These are phyloP conservation scores for Parietaria judaica DNA, from an alignment of 306 rosid genomes.

Conservation along the genomic window DNA sequence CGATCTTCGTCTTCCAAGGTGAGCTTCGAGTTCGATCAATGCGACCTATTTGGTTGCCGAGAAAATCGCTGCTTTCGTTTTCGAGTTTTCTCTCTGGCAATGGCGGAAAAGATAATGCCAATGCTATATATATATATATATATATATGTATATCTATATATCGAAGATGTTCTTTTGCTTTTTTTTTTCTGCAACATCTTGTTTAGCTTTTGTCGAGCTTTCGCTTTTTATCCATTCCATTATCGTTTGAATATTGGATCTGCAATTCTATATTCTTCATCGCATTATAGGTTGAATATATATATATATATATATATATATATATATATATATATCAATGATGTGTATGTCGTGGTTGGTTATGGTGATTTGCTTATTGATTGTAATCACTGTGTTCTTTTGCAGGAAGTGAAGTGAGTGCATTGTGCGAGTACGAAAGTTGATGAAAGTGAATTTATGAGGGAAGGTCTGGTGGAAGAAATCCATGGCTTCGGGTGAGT, in stretches of 20 bases:
- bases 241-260: constrained; percentile 11
- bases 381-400: neutral
- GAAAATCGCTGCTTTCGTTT: constrained; percentile 1
- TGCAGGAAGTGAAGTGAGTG: neutral
- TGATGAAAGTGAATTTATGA: constrained; percentile 24
- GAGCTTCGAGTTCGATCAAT: neutral
- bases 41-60: constrained; percentile 3
- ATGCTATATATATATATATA: no score
- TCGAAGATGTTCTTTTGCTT: neutral
- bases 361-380: neutral
- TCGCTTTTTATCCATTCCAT: neutral
- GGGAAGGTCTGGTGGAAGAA: constrained; percentile 19
- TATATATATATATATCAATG: no score
- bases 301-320: no score
- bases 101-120: no score
- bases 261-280: neutral
- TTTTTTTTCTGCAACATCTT: neutral
- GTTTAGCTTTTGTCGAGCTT: neutral
- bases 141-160: neutral
- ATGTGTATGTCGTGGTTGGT: no score
- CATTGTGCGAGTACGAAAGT: constrained; percentile 11
- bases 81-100: no score
- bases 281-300: constrained; percentile 2
- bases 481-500: constrained; percentile 47
- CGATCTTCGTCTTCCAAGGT: constrained; percentile 10